Evolutionary conservation across 331 rosid species (phyloP).

Genomic region (Telfairia occidentalis): DNA sequence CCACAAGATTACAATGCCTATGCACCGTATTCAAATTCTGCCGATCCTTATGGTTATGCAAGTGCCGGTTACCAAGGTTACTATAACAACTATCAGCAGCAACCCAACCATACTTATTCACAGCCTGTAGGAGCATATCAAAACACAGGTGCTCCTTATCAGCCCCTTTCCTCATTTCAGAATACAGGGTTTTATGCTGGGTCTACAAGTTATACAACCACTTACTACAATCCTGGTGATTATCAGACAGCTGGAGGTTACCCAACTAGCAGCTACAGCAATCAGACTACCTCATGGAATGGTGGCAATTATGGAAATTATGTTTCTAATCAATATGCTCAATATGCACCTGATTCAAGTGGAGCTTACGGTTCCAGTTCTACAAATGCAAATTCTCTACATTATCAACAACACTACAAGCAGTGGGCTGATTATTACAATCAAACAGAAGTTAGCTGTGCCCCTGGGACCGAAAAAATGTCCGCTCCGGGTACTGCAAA

Average conservation of each 20-base stretch:
- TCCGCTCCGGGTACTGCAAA: conserved; percentile 51
- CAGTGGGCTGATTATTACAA: conserved; percentile 89
- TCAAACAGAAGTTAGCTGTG: conserved; percentile 96
- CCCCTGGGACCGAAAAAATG: conserved; percentile 93
- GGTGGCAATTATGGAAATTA: conserved; percentile 69
- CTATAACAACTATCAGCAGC: conserved; percentile 85
- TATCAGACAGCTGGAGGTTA: conserved; percentile 98
- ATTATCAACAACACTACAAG: conserved; percentile 73
- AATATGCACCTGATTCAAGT: conserved; percentile 51
- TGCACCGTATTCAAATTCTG: conserved; percentile 66
- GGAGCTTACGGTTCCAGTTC: conserved; percentile 55
- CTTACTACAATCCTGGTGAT: conserved; percentile 99
- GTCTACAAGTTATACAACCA: conserved; percentile 96
- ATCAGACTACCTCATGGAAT: conserved; percentile 64
- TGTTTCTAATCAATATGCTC: conserved; percentile 59
- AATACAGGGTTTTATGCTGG: conserved; percentile 99
- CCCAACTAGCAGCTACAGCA: conserved; percentile 61
- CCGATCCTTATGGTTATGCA: conserved; percentile 86
- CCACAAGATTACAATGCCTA: conserved; percentile 80
- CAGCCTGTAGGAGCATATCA: conserved; percentile 98
- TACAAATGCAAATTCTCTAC: conserved; percentile 39
- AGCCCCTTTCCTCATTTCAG: conserved; percentile 99
- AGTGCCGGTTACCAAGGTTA: conserved; percentile 67
- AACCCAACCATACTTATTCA: conserved; percentile 73
- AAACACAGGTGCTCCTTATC: conserved; percentile 99